phyloP scores from a whole-genome alignment of 176 grass and related monocot genomes.

The Carex myosuroides region DNA sequence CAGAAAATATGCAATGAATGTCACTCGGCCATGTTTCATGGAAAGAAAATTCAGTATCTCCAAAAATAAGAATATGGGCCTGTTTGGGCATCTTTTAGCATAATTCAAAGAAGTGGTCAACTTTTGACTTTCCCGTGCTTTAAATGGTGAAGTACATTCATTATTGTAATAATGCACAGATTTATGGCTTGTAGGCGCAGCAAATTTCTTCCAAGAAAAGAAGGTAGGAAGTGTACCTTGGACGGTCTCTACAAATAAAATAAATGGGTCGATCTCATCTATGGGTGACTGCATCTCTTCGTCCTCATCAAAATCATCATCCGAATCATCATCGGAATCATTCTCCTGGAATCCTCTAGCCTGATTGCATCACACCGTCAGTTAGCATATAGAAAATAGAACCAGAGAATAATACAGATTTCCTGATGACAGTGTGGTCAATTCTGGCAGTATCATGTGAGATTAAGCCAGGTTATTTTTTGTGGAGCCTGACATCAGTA shows the following conservation, averaged over 20 bases:
- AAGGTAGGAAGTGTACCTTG: slow-evolving; percentile 45
- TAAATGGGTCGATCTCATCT: slow-evolving; percentile 89
- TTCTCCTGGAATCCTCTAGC: slow-evolving; percentile 77
- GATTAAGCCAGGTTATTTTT: background rate
- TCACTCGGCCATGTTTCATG: background rate
- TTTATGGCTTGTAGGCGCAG: background rate
- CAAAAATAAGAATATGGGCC: background rate
- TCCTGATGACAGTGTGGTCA: background rate
- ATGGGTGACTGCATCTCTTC: slow-evolving; percentile 82
- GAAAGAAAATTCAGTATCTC: background rate
- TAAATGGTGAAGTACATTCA: background rate
- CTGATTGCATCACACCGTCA: slow-evolving; percentile 31
- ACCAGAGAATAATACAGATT: background rate
- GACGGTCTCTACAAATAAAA: slow-evolving; percentile 81
- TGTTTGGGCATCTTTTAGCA: background rate
- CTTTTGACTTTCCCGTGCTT: background rate
- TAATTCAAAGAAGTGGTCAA: background rate
- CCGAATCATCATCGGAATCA: slow-evolving; percentile 69
- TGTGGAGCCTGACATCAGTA: background rate
- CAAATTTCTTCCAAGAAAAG: background rate
- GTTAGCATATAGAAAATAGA: background rate
- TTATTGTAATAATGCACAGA: background rate
- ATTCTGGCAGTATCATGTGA: background rate
- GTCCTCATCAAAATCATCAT: slow-evolving; percentile 67
- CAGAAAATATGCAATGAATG: background rate